Base-by-base conservation (phyloP, 2,329 filamentous ascomycete species). In the Cordyceps fumosorosea region DNA sequence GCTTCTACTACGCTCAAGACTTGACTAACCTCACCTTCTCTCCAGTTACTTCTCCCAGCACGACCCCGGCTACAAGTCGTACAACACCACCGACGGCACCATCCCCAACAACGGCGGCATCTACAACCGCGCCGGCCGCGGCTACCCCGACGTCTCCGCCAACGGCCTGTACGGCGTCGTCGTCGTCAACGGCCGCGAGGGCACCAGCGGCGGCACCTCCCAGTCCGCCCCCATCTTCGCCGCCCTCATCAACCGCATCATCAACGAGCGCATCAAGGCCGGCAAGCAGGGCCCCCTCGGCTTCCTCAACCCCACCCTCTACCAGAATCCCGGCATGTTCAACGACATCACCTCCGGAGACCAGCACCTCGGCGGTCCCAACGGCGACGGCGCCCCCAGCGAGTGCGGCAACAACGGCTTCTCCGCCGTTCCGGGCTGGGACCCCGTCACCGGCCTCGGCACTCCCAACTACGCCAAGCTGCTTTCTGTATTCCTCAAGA, bases 111-210 rank as follows among this genome's bases (percentile, higher is more conserved):
- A 24, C 20, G 45, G 56, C 7, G 56, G 56, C n/a, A 50, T 48
- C 7, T 59, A 59, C 56, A 59, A 59, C 56, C 44, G 44, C 20
- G 56, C 44, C 22, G 56, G 56, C 29, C 56, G 56, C 20, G 56
- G 56, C 29, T 59, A 50, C 57, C 76, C 76, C 2, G 76, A 78
- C 57, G 67, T 78, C 5, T 67, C 70, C 12, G 72, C 73, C 7
- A 75, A 85, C 56, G 76, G 83, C 2, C 70, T 80, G 37, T 73
- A 81, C 55, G 77, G 78, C 24, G 69, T 70, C 16, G 79, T 79
- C 63, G 1, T 81, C 73, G 52, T 54, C n/a, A 24, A 40, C 40
- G 67, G 67, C 11, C 42, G 80, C 14, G 29, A 42, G 34, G 48
- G 24, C 1, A 63, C 55, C 32, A 57, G 40, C 45, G 61, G 32